Conservation (phyloP, 345 rosid species). For the Pistacia integerrima region DNA sequence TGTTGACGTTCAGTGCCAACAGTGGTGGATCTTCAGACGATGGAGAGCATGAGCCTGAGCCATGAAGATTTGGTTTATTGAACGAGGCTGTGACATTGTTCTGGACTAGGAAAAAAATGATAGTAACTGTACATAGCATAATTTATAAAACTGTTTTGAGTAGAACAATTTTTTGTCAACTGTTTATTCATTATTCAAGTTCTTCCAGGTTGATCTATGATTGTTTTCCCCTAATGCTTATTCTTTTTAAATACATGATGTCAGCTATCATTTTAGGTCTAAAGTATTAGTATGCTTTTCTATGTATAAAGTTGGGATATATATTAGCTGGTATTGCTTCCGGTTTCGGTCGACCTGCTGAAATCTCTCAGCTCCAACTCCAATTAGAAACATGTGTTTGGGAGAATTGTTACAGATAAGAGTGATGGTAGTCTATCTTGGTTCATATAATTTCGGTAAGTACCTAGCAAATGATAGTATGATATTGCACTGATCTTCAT, state of each 20-base stretch:
- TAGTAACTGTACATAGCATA: conserved; percentile 34
- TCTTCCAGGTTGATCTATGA: neutral
- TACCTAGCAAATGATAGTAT: neutral
- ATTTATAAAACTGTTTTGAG: neutral
- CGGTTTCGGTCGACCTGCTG: neutral
- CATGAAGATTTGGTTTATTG: conserved; percentile 43
- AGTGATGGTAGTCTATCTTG: neutral
- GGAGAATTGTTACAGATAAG: neutral
- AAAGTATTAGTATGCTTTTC: neutral
- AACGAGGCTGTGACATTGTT: conserved; percentile 5
- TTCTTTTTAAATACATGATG: too few relatives aligned
- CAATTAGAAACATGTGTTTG: neutral
- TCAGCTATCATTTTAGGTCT: neutral
- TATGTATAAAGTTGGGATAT: too few relatives aligned
- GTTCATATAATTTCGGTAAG: neutral
- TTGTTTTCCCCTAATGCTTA: neutral
- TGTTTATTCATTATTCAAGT: conserved; percentile 6
- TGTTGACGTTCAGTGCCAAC: conserved; percentile 46
- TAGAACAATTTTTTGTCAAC: neutral
- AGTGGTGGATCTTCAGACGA: conserved; percentile 44
- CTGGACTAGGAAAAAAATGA: neutral
- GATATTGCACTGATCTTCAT: neutral
- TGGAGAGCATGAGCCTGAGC: conserved; percentile 40
- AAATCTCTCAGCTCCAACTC: neutral
- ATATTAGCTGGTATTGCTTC: too few relatives aligned